These are phyloP conservation scores for Phytophthora pinifolia DNA, from an alignment of 352 stramenopile genomes.

Conservation along the genomic window DNA sequence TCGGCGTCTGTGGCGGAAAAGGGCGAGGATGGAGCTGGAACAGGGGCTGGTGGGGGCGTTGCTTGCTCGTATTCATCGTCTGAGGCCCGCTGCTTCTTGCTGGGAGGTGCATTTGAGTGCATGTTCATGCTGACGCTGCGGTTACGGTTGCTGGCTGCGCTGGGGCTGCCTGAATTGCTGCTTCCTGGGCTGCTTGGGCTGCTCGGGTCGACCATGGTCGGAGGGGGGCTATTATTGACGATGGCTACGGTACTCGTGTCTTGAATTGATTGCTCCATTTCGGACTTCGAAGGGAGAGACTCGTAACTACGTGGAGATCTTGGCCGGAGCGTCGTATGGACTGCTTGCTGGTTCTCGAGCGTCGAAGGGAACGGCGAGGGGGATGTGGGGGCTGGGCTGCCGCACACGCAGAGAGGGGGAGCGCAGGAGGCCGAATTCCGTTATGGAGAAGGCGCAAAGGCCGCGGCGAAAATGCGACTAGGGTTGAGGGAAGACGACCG, in stretches of 20 bases:
- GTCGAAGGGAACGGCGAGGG: too few species aligned
- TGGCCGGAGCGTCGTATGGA: too few species aligned
- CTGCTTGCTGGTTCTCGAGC: neutral
- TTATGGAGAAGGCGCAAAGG: too few species aligned
- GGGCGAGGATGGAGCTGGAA: slow-evolving; percentile 6
- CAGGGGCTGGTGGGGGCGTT: slow-evolving; percentile 23
- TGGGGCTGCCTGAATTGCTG: slow-evolving; percentile 21
- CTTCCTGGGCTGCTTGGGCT: slow-evolving; percentile 13
- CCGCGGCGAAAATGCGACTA: too few species aligned
- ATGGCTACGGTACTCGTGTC: slow-evolving; percentile 30
- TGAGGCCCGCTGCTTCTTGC: slow-evolving; percentile 80
- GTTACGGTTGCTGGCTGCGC: slow-evolving; percentile 39
- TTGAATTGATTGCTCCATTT: slow-evolving; percentile 32
- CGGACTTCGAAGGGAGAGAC: neutral
- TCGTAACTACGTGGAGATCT: too few species aligned
- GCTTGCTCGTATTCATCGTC: slow-evolving; percentile 68
- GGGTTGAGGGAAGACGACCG: too few species aligned
- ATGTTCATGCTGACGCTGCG: slow-evolving; percentile 74
- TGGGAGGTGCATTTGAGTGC: slow-evolving; percentile 53
- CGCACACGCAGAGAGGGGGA: too few species aligned
- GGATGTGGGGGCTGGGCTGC: too few species aligned
- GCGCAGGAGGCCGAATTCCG: too few species aligned
- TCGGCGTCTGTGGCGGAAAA: slow-evolving; percentile 13
- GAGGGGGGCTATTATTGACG: slow-evolving; percentile 27
- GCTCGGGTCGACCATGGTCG: slow-evolving; percentile 4